Conservation (phyloP, 257 asterid species). For the Thymus quinquecostatus region DNA sequence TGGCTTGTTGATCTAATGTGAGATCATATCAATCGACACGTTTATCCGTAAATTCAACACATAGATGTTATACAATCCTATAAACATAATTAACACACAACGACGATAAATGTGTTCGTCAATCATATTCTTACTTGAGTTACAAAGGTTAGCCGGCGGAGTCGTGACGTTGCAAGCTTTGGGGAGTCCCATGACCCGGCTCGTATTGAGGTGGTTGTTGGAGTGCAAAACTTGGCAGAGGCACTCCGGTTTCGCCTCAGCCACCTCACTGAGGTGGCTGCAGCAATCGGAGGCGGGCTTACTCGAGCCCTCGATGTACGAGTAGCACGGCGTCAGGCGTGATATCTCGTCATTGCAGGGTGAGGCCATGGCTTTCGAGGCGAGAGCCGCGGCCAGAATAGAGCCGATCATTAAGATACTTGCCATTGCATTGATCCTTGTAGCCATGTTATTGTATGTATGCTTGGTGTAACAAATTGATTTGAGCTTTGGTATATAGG, state of each 20-base stretch:
- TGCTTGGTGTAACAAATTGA: background rate
- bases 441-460: conserved; percentile 1
- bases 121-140: conserved; percentile 15
- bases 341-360: conserved; percentile 10
- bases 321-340: conserved; percentile 26
- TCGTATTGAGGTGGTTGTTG: conserved; percentile 16
- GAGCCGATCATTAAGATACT: background rate
- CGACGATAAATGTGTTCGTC: background rate
- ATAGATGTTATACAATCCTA: no score
- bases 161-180: conserved; percentile 48
- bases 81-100: no score
- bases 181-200: conserved; percentile 47
- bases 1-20: no score
- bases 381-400: conserved; percentile 5
- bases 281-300: conserved; percentile 35
- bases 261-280: conserved; percentile 26
- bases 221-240: conserved; percentile 20
- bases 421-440: background rate
- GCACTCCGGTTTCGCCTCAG: conserved; percentile 5
- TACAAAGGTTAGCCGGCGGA: conserved; percentile 43
- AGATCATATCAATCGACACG: no score
- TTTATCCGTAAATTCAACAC: no score
- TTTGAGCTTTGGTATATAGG: background rate
- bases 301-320: conserved; percentile 23
- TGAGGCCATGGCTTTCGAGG: background rate